Base-by-base conservation (phyloP, 495 filamentous ascomycete genomes). In the Clohesyomyces aquaticus region DNA sequence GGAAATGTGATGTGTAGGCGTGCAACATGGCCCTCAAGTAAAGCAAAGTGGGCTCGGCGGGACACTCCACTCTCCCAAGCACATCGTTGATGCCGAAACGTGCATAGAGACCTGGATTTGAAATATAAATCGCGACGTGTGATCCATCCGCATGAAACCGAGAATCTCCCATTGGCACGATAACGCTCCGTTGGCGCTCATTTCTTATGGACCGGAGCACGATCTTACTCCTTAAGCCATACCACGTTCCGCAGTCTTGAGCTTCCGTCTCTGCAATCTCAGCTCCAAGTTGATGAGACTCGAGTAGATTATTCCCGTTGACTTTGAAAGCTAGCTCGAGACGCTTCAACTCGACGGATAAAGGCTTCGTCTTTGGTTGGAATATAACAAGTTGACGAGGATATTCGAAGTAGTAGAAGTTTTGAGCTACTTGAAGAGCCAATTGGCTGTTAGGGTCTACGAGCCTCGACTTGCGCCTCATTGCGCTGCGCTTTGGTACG, bases 201-300 rank as follows among this genome's bases (percentile, higher is more conserved):
- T 78, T 70, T n/a, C 46, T 27, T 0, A 63, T 57, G 26, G 77
- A 74, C 2, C 77, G 75, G 23, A 83, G 62, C 1, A 84, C 77
- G 8, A 84, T 59, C 60, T 76, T 82, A 46, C 74, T 77, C 1
- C 56, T 23, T 3, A 84, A 71, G 0, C 82, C 82, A 55, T 83
- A 82, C 76, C 75, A 79, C 1, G 79, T 82, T 2, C 82, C 82
- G 72, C 57, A 49, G 55, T 77, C 53, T 54, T 75, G 65, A 66
- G 73, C 43, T 47, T 53, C 32, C 8, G 58, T n/a, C 1, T 25
- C 25, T 63, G 75, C 55, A 2, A 75, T 76, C 29, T 70, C 73
- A 22, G 66, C 50, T 6, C 49, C 21, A 12, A 76, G 49, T 38
- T 75, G 55, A n/a, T 12, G 35, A 16, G 43, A 70, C 54, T 72